Evolutionary conservation across 352 stramenopile species (phyloP), one percentile per base, ranked within the genome.

Genomic region (Phytophthora meadii): DNA sequence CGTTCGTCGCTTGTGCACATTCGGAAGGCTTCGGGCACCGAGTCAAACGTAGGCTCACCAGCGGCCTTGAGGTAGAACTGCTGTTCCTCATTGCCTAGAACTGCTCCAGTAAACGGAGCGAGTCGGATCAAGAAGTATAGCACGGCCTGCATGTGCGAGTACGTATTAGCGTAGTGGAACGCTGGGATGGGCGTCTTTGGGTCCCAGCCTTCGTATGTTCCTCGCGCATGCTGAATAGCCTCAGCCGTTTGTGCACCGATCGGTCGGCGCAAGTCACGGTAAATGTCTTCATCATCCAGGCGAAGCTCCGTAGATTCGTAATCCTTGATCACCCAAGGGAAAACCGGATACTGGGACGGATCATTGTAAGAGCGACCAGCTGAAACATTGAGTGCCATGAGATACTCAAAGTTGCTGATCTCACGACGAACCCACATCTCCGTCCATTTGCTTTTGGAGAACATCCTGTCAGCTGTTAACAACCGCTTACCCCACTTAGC

Each of bases 301-400:
- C 99, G 90, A 28, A 99, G 84, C 65, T 97, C 86, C 15, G 88
- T 71, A 8, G 90, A 98, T 14, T 82, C 83, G 72, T 99, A 99
- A 65, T 99, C 96, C 14, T 90, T 90, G 3, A 99, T 66, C 17
- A 99, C 86, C 98, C 98, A 99, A 6, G 98, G 98, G 61, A 99
- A 99, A 2, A 99, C 61, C 8, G 98, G 97, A 72, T 99, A 99
- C 72, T 99, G 97, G 44, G 93, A 98, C 10, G 98, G 91, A 63
- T 99, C 97, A 71, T 99, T 99, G 74, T 98, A 99, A 48, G 89
- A 98, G 32, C 97, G 79, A 8, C 97, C 97, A 9, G 96, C 97
- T 22, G 98, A 87, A 17, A 97, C 89, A 70, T 99, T 99, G 17
- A 99, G 80, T 66, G 97, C 84, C 72, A 98, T 97, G 1, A 99